Evolutionary conservation across 805 yeast species (phyloP), one percentile per base, ranked within the genome.

Genomic region (Saturnispora saitoi): DNA sequence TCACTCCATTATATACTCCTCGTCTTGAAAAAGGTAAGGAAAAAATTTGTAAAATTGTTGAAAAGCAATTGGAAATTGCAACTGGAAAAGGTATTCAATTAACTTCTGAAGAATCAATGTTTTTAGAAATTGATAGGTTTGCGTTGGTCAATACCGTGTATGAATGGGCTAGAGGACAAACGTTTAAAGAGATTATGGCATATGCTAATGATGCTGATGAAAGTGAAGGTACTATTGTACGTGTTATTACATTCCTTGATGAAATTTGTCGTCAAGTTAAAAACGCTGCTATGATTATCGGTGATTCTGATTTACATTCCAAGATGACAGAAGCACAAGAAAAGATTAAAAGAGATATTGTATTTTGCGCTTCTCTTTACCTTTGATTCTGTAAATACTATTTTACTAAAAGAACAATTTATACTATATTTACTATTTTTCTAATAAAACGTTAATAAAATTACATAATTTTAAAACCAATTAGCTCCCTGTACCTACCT

Each of bases 131-230:
- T 54, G 83, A 87, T 58, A 72, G 98, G 56, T 93, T 93, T 66
- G 95, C 91, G 0, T 72, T 93, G 59, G 86, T 88, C 66, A 91
- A 89, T 62, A 96, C 88, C 11, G 96, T 91, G 4, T 93, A 91
- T 63, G 97, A 93, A 67, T 93, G 99, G 99, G 96, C 98, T 1
- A 75, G 95, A 55, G 99, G 99, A 2, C 75, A 83, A 73, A 76
- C 95, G 0, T 93, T 93, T 70, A 83, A 84, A 54, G 95, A 88
- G 50, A 91, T 93, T 54, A 93, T 90, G 83, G 83, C 79, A 51
- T 75, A 88, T 54, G 86, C 96, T 50, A 81, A 80, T 17, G 95
- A 90, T 58, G 90, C 88, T 32, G 61, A 55, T 46, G 68, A 64
- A 46, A 63, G 65, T 20, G 99, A 93, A 67, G 99, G 99, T 38